A percentile compares a stretch with the other conserved stretches of the same genome.
Conservation (phyloP, 2,329 filamentous ascomycete species). For the Trichoderma sp. region DNA sequence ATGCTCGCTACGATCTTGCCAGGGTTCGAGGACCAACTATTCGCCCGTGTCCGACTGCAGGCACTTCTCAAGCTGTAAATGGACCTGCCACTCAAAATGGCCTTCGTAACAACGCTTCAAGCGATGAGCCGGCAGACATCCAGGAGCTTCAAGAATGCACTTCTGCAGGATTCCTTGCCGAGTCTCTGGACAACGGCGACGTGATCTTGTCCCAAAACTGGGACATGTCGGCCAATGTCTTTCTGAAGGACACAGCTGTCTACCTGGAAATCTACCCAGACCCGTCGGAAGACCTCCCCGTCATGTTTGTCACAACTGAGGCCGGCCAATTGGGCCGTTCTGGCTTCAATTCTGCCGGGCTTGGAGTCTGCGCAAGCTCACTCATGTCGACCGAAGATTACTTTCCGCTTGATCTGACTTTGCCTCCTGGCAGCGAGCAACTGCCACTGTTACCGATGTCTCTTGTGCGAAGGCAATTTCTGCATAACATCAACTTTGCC, state of each 20-base stretch:
- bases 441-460: conserved; percentile 22
- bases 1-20: background rate
- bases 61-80: background rate
- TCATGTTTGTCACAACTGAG: background rate
- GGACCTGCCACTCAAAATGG: background rate
- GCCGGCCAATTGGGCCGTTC: conserved; percentile 6
- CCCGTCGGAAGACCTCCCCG: conserved; percentile 17
- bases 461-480: conserved; percentile 19
- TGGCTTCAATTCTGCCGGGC: conserved; percentile 22
- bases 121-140: background rate
- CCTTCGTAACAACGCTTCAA: background rate
- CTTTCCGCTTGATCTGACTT: conserved; percentile 5
- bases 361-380: conserved; percentile 22
- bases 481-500: conserved; percentile 20
- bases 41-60: background rate
- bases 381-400: conserved; percentile 27
- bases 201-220: conserved; percentile 25
- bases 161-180: conserved; percentile 15
- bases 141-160: conserved; percentile 22
- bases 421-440: background rate
- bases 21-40: background rate
- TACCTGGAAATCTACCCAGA: conserved; percentile 24
- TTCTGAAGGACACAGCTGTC: conserved; percentile 15
- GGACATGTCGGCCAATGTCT: conserved; percentile 25
- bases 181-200: conserved; percentile 2